Conservation (phyloP, 805 yeast species). For the Ogataea thermomethanolica region DNA sequence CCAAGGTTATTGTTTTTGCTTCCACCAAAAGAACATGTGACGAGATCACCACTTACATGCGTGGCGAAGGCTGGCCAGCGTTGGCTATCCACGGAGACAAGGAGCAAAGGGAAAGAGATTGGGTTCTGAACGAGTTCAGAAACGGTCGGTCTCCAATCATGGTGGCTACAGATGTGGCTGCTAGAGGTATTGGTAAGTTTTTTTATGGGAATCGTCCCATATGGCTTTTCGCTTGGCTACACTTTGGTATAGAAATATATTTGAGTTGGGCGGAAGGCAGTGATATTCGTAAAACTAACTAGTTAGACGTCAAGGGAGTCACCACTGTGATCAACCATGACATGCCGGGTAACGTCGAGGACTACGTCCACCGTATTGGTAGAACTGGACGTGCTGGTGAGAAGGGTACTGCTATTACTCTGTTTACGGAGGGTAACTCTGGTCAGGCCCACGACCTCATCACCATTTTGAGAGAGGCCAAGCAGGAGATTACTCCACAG, state of each 20-base stretch:
- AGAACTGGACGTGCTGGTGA: slow-evolving; percentile 99
- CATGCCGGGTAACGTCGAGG: slow-evolving; percentile 98
- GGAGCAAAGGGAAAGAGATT: slow-evolving; percentile 96
- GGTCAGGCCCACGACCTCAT: slow-evolving; percentile 87
- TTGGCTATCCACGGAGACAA: slow-evolving; percentile 98
- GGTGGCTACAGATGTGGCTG: slow-evolving; percentile 99
- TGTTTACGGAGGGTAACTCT: slow-evolving; percentile 85
- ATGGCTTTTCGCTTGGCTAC: slow-evolving; percentile 12
- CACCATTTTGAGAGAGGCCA: slow-evolving; percentile 90
- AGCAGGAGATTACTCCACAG: slow-evolving; percentile 82
- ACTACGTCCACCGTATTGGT: slow-evolving; percentile 97
- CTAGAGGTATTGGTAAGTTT: slow-evolving; percentile 98
- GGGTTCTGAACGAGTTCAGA: slow-evolving; percentile 94
- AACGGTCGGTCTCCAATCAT: slow-evolving; percentile 89
- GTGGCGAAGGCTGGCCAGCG: slow-evolving; percentile 99
- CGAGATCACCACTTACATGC: slow-evolving; percentile 83
- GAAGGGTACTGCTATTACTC: slow-evolving; percentile 90
- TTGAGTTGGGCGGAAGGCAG: slow-evolving; percentile 8
- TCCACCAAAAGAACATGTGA: slow-evolving; percentile 99
- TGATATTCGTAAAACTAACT: slow-evolving; percentile 15
- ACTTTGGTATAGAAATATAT: slow-evolving; percentile 10
- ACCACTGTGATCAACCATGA: slow-evolving; percentile 90
- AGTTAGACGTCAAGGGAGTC: slow-evolving; percentile 93
- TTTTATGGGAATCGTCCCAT: slow-evolving; percentile 5
- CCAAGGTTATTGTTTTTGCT: slow-evolving; percentile 84